Base-by-base conservation (phyloP, 441 rosid species). In the Isatis lusitanica region DNA sequence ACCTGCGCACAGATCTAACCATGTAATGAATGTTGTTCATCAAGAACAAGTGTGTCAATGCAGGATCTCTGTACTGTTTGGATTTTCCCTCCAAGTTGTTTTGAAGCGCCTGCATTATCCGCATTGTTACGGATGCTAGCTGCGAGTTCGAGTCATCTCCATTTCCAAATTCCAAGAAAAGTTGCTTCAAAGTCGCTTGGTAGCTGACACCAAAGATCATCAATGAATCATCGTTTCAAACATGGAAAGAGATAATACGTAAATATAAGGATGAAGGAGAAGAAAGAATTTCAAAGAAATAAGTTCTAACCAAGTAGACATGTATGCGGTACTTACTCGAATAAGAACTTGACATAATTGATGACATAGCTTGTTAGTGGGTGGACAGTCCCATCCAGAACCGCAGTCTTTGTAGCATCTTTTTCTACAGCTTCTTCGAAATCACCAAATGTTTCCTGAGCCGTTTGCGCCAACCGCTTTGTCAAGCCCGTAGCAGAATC, bases 1-100 rank as follows among this genome's bases (percentile, higher is more conserved):
- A 94, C 97, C 99, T 90, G 57, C 98, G 96, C 35, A 94, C 99
- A 70, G 99, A 92, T 92, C 98, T 87, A 86, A 94, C 99, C 96
- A 94, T 94, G 75, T 94, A 92, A 78, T 94, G 99, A 78, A 92
- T 90, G 79, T 94, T 94, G 80, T 94, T 94, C 98, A 94, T 94
- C 65, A 94, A 88, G 80, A 94, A 94, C 74, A 94, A 83, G 80
- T 92, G 90, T 17, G 94, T 94, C 90, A 94, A 80, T 74, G 99
- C 91, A 75, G 79, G 86, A 78, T 94, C 99, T 80, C 63, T 89
- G 78, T 92, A 94, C 86, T 94, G 99, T 87, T 92, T 94, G 15
- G 99, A 87, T 82, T 92, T 94, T 53, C 90, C 98, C 69, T 90
- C 98, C 77, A 94, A 83, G 84, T 94, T 94, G 69, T 88, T 88